Evolutionary conservation across 2,329 filamentous ascomycete species (phyloP), one percentile per base, ranked within the genome.

Genomic region (Aspergillus sp.): DNA sequence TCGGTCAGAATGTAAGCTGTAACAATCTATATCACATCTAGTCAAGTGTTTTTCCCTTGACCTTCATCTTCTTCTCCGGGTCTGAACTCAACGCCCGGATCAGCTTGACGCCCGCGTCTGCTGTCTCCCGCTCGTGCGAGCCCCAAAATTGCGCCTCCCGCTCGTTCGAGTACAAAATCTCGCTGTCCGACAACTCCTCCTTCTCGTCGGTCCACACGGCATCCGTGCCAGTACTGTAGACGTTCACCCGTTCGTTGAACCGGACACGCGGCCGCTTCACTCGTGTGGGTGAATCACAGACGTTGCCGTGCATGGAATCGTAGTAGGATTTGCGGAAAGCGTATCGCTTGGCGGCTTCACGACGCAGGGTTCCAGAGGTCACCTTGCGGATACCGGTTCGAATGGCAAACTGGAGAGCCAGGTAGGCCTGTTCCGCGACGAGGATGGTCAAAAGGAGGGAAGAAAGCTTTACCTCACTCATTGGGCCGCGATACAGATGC

Each of bases 401-500:
- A 2, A 95, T 85, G 1, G 75, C 76, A 49, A 84, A 77, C 54
- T 89, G 83, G 6, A 86, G 77, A 3, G 81, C 72, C 7, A 96
- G 78, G 62, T 94, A 96, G 7, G 88, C 70, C 62, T 96, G 90
- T 64, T 97, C 91, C 0, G 88, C 82, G 45, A 90, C 74, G 50
- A 96, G 77, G 45, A 97, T 81, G 27, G 83, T 82, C 19, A 95
- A 72, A 2, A 97, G 77, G 2, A 95, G 73, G 0, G 82, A 88
- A 78, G 87, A 93, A 8, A 76, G 81, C 40, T 81, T 82, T 56
- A 95, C 84, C 39, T 82, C 78, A 40, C 78, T 78, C 33, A 84
- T 69, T 2, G 78, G 76, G 43, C 84, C 78, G 33, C 81, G 83
- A 73, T 95, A 96, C 44, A 97, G 78, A 65, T 90, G 95, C 0